Conservation (phyloP, 225 moss, liverwort and hornwort genomes). For the Takakia lepidozioides region DNA sequence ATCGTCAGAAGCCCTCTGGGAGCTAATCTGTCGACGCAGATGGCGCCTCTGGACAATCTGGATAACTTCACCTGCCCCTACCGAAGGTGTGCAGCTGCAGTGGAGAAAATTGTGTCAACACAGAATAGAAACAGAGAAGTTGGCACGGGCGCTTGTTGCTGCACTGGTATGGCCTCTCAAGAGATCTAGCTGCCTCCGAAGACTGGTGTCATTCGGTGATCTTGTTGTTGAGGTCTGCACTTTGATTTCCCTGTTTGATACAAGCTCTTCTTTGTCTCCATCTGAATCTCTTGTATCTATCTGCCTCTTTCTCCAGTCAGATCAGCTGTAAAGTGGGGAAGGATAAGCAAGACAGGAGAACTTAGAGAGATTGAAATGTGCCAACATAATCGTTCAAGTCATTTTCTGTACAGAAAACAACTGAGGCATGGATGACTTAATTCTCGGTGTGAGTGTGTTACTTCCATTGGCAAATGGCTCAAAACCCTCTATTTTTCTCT, state of each 20-base stretch:
- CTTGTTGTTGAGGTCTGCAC: slow-evolving; percentile 43
- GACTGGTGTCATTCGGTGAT: slow-evolving; percentile 32
- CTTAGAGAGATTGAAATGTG: too few relatives aligned
- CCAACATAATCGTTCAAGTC: too few relatives aligned
- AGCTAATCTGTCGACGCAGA: slow-evolving; percentile 43
- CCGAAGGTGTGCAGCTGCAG: slow-evolving; percentile 20
- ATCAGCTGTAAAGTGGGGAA: too few relatives aligned
- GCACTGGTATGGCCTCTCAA: slow-evolving; percentile 50
- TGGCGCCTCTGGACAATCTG: slow-evolving; percentile 50
- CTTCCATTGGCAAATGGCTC: too few relatives aligned
- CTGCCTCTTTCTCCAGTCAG: too few relatives aligned
- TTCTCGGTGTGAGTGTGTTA: too few relatives aligned
- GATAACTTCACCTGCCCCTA: slow-evolving; percentile 13
- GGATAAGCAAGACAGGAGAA: too few relatives aligned
- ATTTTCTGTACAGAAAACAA: too few relatives aligned
- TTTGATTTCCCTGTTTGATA: neutral
- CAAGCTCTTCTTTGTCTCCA: too few relatives aligned
- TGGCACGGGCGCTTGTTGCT: slow-evolving; percentile 28
- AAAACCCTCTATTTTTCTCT: too few relatives aligned
- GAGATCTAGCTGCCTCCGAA: slow-evolving; percentile 28
- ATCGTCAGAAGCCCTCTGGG: slow-evolving; percentile 45
- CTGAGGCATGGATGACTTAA: too few relatives aligned
- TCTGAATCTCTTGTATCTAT: too few relatives aligned
- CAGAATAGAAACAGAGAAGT: slow-evolving; percentile 37
- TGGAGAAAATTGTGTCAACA: slow-evolving; percentile 38